Evolutionary conservation across 345 rosid species (phyloP), one percentile per base, ranked within the genome.

Genomic region (Brassica carinata): DNA sequence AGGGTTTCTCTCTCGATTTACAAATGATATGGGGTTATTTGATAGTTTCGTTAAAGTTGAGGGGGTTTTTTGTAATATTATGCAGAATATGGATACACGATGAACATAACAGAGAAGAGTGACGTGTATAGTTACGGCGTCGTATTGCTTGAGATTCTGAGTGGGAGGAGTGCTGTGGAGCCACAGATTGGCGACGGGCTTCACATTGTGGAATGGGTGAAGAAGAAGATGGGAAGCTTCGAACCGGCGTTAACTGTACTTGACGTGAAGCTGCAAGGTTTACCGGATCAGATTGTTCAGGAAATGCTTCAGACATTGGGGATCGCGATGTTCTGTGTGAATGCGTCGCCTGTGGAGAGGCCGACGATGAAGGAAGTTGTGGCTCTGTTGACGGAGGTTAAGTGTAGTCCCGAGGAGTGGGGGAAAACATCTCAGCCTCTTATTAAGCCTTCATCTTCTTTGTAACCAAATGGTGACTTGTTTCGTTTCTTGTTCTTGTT

Each of bases 341-440:
- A 95, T 76, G 87, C 95, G 4, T 91, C 93, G 0, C 99, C 98
- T 0, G 87, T 83, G 1, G 98, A 95, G 66, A 76, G 99, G 64
- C 99, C 99, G 0, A 85, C 94, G 29, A 95, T 95, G 99, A 95
- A 95, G 85, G 98, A 95, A 83, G 99, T 95, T 64, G 94, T 95
- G 71, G 93, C 99, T 8, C 36, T 95, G 85, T 82, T 95, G 53
- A 87, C 81, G 91, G 98, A 95, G 79, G 98, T 95, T 80, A 95
- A 95, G 87, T 91, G 92, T 79, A 79, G 91, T 79, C 89, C 92
- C 5, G 98, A 95, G 64, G 98, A 93, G 68, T 91, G 96, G 94
- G 98, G 95, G 13, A 91, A 93, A 64, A 90, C 97, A 51, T 90
- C 96, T 30, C 97, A 92, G 74, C 97, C 99, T 71, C 87, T 92